Conservation (phyloP, 75 land plant genomes). For the Pinus tabuliformis region DNA sequence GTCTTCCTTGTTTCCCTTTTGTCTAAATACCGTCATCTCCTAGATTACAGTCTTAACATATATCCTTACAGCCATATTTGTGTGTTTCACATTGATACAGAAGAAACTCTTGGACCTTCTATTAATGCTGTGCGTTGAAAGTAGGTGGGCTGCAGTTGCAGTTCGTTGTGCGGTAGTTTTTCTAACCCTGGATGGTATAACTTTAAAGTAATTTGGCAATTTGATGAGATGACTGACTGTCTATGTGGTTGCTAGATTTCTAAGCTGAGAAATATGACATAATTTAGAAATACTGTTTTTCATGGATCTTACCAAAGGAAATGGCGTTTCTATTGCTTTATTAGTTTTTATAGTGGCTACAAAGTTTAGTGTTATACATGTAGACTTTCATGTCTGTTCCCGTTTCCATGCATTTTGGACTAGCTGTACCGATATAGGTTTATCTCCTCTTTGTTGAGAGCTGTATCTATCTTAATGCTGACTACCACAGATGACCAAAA, state of each 20-base stretch:
- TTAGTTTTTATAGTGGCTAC: background rate
- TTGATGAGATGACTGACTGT: too few relatives aligned
- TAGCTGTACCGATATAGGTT: background rate
- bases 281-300: too few relatives aligned
- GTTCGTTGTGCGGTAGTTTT: constrained; percentile 82
- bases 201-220: too few relatives aligned
- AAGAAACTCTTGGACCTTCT: constrained; percentile 80
- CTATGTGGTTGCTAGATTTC: background rate
- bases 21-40: background rate
- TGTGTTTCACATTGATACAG: constrained; percentile 30
- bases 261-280: background rate
- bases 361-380: background rate
- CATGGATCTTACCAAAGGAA: background rate
- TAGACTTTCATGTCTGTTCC: background rate
- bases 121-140: constrained; percentile 82
- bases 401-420: background rate
- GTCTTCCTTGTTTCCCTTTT: background rate
- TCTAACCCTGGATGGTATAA: background rate
- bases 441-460: background rate
- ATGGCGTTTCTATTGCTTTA: background rate
- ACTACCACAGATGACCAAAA: too few relatives aligned
- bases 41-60: background rate
- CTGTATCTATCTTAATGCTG: too few relatives aligned
- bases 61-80: background rate
- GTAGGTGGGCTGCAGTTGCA: constrained; percentile 82